Conservation (phyloP, 345 rosid genomes). For the Populus ilicifolia region DNA sequence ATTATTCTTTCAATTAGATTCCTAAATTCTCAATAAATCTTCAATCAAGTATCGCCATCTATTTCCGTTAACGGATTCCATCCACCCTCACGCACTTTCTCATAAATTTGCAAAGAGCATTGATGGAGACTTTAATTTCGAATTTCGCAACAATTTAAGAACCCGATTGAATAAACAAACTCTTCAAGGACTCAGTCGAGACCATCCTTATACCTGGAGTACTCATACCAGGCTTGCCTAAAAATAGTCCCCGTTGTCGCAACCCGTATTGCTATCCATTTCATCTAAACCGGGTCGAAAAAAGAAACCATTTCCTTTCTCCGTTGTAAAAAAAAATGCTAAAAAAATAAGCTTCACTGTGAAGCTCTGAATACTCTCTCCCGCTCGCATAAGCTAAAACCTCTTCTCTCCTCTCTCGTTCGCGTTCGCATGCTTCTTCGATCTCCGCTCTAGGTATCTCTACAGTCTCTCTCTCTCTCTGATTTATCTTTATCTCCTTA, state of each 20-base stretch:
- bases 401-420: background rate
- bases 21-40: background rate
- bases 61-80: too few relatives aligned
- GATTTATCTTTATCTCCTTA: background rate
- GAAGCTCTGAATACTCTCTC: background rate
- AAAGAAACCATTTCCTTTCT: background rate
- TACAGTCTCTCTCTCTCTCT: background rate
- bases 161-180: background rate
- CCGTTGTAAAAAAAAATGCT: background rate
- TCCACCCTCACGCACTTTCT: background rate
- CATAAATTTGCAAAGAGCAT: too few relatives aligned
- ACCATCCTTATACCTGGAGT: background rate
- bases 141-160: background rate
- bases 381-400: background rate
- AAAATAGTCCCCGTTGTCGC: background rate
- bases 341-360: background rate
- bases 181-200: background rate
- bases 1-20: too few relatives aligned
- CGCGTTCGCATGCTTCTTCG: background rate
- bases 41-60: background rate
- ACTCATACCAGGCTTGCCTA: background rate
- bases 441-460: constrained; percentile 8
- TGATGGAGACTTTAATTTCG: too few relatives aligned
- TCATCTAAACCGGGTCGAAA: background rate
- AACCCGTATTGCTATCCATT: background rate